Conservation (phyloP, 345 rosid genomes). For the Kandelia obovata region DNA sequence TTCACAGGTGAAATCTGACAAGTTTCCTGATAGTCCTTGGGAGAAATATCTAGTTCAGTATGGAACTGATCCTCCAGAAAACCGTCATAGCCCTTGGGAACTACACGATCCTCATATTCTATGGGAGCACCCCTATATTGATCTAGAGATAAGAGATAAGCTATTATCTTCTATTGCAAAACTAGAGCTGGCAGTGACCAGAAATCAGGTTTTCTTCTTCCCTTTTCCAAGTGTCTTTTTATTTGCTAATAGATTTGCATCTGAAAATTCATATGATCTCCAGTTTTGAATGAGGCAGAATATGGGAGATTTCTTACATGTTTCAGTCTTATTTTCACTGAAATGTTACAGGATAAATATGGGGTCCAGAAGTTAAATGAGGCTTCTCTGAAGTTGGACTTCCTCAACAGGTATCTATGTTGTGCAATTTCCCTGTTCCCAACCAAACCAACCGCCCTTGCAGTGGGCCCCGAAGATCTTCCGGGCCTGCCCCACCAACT, state of each 20-base stretch:
- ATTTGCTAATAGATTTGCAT: neutral
- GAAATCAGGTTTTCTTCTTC: slow-evolving; percentile 12
- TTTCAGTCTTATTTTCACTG: neutral
- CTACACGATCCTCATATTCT: slow-evolving; percentile 16
- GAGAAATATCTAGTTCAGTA: slow-evolving; percentile 20
- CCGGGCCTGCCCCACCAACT: too few relatives aligned
- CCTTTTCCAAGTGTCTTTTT: neutral
- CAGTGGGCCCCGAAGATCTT: too few relatives aligned
- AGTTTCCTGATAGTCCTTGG: slow-evolving; percentile 31
- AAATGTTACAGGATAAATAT: slow-evolving; percentile 15
- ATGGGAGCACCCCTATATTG: slow-evolving; percentile 27
- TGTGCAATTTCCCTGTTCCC: neutral
- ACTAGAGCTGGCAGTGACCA: slow-evolving; percentile 10
- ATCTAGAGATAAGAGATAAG: slow-evolving; percentile 6
- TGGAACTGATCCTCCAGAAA: neutral
- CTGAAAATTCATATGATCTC: neutral
- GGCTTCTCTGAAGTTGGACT: slow-evolving; percentile 17
- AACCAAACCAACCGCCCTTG: too few relatives aligned
- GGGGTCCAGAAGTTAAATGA: slow-evolving; percentile 25
- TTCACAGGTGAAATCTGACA: slow-evolving; percentile 17
- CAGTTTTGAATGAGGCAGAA: neutral
- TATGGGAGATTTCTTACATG: neutral
- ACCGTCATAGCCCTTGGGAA: slow-evolving; percentile 31
- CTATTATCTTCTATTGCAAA: slow-evolving; percentile 13
- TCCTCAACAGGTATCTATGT: slow-evolving; percentile 23